These are phyloP conservation scores for Carex myosuroides DNA, from an alignment of 176 grass and related monocot genomes.

Conservation along the genomic window DNA sequence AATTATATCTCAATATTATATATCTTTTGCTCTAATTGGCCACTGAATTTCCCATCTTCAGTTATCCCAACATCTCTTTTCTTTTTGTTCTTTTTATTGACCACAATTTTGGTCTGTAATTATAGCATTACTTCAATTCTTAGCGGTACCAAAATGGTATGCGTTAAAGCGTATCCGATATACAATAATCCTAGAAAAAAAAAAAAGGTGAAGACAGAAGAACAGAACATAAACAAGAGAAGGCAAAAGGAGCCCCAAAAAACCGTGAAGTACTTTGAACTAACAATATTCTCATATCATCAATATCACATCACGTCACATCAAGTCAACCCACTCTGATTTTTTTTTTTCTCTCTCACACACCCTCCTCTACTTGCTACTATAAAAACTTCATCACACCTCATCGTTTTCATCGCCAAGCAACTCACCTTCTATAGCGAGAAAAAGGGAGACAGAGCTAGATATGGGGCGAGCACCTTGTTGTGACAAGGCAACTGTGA, in stretches of 20 bases:
- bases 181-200: not conserved
- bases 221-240: conserved; percentile 34
- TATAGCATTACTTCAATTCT: not conserved
- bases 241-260: conserved; percentile 12
- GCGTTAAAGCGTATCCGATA: not conserved
- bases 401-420: conserved; percentile 8
- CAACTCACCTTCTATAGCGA: not conserved
- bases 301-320: conserved; percentile 35
- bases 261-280: conserved; percentile 31
- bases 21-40: not conserved
- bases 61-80: not conserved
- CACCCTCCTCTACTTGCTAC: conserved; percentile 8
- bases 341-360: conserved; percentile 23
- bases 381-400: conserved; percentile 31
- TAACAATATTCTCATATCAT: conserved; percentile 33
- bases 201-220: not conserved
- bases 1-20: not conserved
- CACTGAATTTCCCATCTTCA: not conserved
- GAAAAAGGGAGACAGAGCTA: not conserved
- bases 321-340: conserved; percentile 50
- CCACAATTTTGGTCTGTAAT: not conserved
- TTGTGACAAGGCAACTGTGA: conserved; percentile 85
- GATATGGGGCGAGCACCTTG: conserved; percentile 81
- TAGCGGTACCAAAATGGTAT: conserved; percentile 1
- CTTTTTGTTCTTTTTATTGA: not conserved